Conservation (phyloP, 139 green algal genomes). For the Chlorella sp. region DNA sequence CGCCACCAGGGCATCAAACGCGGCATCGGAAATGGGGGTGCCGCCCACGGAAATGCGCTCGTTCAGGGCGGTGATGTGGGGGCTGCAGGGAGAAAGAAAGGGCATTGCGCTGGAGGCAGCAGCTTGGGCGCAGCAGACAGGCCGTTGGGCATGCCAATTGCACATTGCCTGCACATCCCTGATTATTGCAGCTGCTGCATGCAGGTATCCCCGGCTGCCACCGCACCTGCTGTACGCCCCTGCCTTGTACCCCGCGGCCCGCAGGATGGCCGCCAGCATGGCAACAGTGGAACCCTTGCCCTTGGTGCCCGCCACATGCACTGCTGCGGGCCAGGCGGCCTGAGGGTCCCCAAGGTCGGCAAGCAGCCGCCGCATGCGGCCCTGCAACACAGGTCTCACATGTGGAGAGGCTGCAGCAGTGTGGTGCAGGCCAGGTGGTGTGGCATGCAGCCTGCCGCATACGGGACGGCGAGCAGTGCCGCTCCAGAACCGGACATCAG, state of each 20-base stretch:
- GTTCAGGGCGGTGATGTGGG: slow-evolving; percentile 77
- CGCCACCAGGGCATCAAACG: slow-evolving; percentile 43
- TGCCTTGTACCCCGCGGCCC: slow-evolving; percentile 61
- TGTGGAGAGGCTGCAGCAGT: too few relatives aligned
- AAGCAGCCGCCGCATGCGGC: slow-evolving; percentile 73
- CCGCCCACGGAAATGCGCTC: slow-evolving; percentile 79
- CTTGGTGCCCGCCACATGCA: slow-evolving; percentile 92
- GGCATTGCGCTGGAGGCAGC: too few relatives aligned
- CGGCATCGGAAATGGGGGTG: slow-evolving; percentile 15
- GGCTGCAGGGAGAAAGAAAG: too few relatives aligned
- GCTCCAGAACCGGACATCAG: too few relatives aligned
- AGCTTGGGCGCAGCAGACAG: too few relatives aligned
- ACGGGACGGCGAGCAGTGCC: too few relatives aligned
- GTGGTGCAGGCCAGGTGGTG: too few relatives aligned
- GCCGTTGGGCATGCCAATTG: too few relatives aligned
- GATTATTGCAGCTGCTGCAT: too few relatives aligned
- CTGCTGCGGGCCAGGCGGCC: slow-evolving; percentile 38
- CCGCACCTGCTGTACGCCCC: slow-evolving; percentile 81
- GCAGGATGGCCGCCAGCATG: slow-evolving; percentile 75
- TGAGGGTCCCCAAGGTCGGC: slow-evolving; percentile 73
- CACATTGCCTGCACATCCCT: too few relatives aligned
- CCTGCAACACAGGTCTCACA: slow-evolving; percentile 43
- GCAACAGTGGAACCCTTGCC: slow-evolving; percentile 87
- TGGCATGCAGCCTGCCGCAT: too few relatives aligned
- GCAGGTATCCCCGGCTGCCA: neutral